Percentiles rank a stretch among this genome's conserved stretches.
Evolutionary conservation across 2,329 filamentous ascomycete genomes (phyloP).

Genomic region (Cladophialophora psammophila): DNA sequence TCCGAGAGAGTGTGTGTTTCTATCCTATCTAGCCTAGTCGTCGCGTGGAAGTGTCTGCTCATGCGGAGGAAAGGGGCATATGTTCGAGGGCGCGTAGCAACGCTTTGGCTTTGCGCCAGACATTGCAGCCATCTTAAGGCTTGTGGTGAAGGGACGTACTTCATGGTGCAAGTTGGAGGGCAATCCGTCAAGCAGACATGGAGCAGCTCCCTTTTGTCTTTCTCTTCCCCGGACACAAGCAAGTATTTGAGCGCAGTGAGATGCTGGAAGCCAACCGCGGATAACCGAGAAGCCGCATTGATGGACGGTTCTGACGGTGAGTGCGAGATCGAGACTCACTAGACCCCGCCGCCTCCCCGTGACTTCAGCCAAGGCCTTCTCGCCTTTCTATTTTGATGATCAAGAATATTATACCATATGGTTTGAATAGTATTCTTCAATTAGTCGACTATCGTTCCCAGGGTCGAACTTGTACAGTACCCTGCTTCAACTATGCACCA

Average conservation of each 20-base stretch:
- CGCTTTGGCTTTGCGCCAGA: conserved; percentile 14
- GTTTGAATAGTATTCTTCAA: neutral
- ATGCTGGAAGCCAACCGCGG: neutral
- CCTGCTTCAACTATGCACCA: conserved; percentile 10
- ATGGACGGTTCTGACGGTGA: neutral
- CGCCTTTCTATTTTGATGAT: too few relatives aligned
- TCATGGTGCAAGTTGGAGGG: conserved; percentile 25
- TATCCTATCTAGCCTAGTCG: conserved; percentile 31
- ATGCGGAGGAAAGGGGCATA: conserved; percentile 30
- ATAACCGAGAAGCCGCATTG: conserved; percentile 1
- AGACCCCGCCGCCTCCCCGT: neutral
- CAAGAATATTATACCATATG: neutral
- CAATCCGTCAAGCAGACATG: neutral
- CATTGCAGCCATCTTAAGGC: conserved; percentile 30
- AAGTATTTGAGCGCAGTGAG: neutral
- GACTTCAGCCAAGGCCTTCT: too few relatives aligned
- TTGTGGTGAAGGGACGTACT: conserved; percentile 33
- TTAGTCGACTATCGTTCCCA: neutral
- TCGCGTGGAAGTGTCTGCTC: conserved; percentile 35
- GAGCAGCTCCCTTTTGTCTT: neutral
- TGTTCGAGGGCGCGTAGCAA: conserved; percentile 23
- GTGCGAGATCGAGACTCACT: neutral
- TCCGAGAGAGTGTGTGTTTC: conserved; percentile 40
- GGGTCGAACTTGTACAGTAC: neutral
- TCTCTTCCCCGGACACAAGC: neutral